Base-by-base conservation (phyloP, 768 basidiomycete genomes). In the Polyporus arcularius region DNA sequence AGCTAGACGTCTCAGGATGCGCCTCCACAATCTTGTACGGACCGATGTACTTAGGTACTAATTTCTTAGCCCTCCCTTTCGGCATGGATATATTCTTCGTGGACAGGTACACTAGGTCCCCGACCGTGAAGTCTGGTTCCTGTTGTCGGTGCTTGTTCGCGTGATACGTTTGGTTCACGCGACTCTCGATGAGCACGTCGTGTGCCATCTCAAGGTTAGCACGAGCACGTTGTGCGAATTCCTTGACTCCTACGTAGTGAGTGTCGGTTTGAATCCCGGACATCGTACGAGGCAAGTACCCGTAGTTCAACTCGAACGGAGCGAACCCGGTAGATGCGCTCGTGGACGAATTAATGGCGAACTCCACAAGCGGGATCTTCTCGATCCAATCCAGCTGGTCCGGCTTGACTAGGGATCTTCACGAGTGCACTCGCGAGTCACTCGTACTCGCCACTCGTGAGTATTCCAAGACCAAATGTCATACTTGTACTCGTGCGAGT, bases 1-100 rank as follows among this genome's bases (percentile, higher is more conserved):
- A 79, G 3, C 55, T 73, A 0, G 68, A 75, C 4, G 51, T 70
- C 6, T 54, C 58, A 0, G 67, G 67, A 21, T 59, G 14, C 0
- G 57, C 61, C 31, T 64, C 49, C 0, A 69, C 0, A 0, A 80
- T 68, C 9, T 62, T 49, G 54, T 71, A 80, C 0, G 78, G 80
- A 6, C 80, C 76, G 14, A 80, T 67, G 55, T 63, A 79, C 42
- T 74, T 74, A 0, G 75, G 79, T 0, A 70, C 18, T 0, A 81
- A 64, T 50, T 79, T 80, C 8, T 64, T 15, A 0, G 75, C 75
- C 4, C 71, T 39, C 3, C 69, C 72, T 26, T 73, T 74, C 2
- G 72, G 77, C 11, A 78, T 32, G 0, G 57, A 42, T 0, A 80
- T 60, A 57, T 79, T 78, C 53, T 73, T 59, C 0, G 74, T 78